Percentiles rank a stretch among this genome's conserved stretches.
phyloP scores from a whole-genome alignment of 108 stramenopile species.

The Cyclostephanos invisitatus region DNA sequence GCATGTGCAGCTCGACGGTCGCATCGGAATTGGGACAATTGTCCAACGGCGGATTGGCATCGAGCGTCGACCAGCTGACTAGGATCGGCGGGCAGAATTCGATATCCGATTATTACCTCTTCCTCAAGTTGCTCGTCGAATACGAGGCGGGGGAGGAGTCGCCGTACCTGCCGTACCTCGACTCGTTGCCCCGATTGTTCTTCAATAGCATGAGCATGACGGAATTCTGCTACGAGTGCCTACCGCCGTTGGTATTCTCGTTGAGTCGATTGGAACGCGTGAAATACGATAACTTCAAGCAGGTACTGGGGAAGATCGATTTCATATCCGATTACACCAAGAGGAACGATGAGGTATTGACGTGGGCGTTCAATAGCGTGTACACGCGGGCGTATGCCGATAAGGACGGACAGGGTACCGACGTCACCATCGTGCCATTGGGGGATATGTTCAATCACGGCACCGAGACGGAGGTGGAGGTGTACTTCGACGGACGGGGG shows the following conservation, averaged over 20 bases:
- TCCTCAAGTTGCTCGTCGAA: slow-evolving; percentile 57
- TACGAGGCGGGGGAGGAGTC: slow-evolving; percentile 51
- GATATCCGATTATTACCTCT: slow-evolving; percentile 51
- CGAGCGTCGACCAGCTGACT: slow-evolving; percentile 32
- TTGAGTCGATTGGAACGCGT: slow-evolving; percentile 31
- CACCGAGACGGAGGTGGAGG: slow-evolving; percentile 45
- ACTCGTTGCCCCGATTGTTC: slow-evolving; percentile 56
- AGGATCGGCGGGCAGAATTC: slow-evolving; percentile 27
- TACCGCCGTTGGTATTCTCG: slow-evolving; percentile 48
- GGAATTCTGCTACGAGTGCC: slow-evolving; percentile 51
- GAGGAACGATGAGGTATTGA: slow-evolving; percentile 26
- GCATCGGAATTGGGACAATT: slow-evolving; percentile 24
- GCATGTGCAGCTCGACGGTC: slow-evolving; percentile 12
- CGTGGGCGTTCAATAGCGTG: slow-evolving; percentile 49
- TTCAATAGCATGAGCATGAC: slow-evolving; percentile 57
- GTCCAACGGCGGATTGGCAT: slow-evolving; percentile 17
- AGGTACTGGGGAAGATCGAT: slow-evolving; percentile 44
- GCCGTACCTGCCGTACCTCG: slow-evolving; percentile 52
- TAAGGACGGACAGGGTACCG: slow-evolving; percentile 44
- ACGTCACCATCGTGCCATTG: slow-evolving; percentile 35
- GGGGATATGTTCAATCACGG: slow-evolving; percentile 53
- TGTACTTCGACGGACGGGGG: slow-evolving; percentile 41
- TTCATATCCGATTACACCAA: slow-evolving; percentile 35
- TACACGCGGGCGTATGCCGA: slow-evolving; percentile 38
- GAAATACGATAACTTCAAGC: slow-evolving; percentile 42